A percentile compares a stretch with the other conserved stretches of the same genome.
phyloP scores from a whole-genome alignment of 495 filamentous ascomycete genomes.

The Lineolata rhizophorae region DNA sequence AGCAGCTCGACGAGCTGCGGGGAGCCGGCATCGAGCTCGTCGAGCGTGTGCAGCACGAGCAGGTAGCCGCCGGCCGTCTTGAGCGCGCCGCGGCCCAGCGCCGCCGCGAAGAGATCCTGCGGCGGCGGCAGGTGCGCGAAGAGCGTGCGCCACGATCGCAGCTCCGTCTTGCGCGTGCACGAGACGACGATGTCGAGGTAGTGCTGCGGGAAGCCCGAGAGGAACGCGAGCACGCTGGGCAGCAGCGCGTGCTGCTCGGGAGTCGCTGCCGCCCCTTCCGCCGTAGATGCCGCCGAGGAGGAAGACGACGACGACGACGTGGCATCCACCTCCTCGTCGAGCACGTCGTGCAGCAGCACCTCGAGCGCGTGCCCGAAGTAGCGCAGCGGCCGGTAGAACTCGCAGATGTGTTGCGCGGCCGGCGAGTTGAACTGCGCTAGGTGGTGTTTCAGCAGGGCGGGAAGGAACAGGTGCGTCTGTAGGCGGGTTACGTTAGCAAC shows the following conservation, averaged over 20 bases:
- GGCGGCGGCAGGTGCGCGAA: slow-evolving; percentile 79
- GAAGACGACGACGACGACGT: too few species aligned
- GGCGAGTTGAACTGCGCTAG: slow-evolving; percentile 46
- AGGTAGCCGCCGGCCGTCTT: slow-evolving; percentile 95
- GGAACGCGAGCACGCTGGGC: slow-evolving; percentile 67
- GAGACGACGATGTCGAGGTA: slow-evolving; percentile 93
- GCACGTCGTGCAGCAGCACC: slow-evolving; percentile 73
- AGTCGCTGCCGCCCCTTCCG: slow-evolving; percentile 9
- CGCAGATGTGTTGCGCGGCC: slow-evolving; percentile 55
- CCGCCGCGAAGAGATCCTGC: slow-evolving; percentile 78
- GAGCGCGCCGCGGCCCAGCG: slow-evolving; percentile 56
- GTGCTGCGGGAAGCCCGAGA: slow-evolving; percentile 57
- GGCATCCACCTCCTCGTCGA: slow-evolving; percentile 84
- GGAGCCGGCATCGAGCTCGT: slow-evolving; percentile 56
- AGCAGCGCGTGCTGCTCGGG: slow-evolving; percentile 39
- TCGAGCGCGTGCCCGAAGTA: slow-evolving; percentile 90
- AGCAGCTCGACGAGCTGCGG: slow-evolving; percentile 60
- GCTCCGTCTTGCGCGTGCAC: slow-evolving; percentile 93
- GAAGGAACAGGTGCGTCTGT: slow-evolving; percentile 50
- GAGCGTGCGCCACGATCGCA: slow-evolving; percentile 82
- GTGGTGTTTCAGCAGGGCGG: slow-evolving; percentile 60
- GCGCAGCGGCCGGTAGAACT: slow-evolving; percentile 59
- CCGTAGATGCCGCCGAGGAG: too few species aligned
- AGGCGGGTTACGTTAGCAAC: not conserved
- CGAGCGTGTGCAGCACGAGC: slow-evolving; percentile 83